These are phyloP conservation scores for Heterobasidion occidentale DNA, from an alignment of 1,284 basidiomycete species.

Conservation along the genomic window DNA sequence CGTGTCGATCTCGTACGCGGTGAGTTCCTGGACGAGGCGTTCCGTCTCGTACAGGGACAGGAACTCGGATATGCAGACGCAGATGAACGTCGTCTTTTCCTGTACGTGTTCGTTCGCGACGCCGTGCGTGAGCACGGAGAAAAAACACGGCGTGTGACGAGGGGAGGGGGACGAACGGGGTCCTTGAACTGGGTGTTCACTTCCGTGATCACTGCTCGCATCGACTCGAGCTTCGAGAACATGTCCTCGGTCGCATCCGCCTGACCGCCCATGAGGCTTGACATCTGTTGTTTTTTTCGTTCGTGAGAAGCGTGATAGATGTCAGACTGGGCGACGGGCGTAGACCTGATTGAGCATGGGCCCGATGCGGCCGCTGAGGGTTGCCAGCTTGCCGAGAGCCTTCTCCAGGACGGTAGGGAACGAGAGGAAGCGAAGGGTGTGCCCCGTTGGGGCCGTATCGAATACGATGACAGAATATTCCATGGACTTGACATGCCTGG, in stretches of 20 bases:
- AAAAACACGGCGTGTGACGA: background rate
- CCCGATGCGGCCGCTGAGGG: slow-evolving; percentile 88
- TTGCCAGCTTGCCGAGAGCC: slow-evolving; percentile 90
- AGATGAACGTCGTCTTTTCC: slow-evolving; percentile 98
- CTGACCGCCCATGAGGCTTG: slow-evolving; percentile 89
- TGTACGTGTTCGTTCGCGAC: slow-evolving; percentile 21
- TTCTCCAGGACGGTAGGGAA: slow-evolving; percentile 98
- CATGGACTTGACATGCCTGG: slow-evolving; percentile 99
- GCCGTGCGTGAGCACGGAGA: background rate
- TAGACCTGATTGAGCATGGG: slow-evolving; percentile 90
- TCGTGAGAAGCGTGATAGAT: background rate
- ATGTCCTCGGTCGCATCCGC: slow-evolving; percentile 89
- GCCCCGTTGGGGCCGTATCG: slow-evolving; percentile 97
- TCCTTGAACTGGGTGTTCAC: slow-evolving; percentile 99
- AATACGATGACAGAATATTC: slow-evolving; percentile 99
- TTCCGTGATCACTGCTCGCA: slow-evolving; percentile 96
- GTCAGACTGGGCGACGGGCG: background rate
- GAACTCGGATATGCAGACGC: slow-evolving; percentile 98
- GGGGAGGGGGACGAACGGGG: slow-evolving; percentile 54
- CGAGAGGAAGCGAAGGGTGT: slow-evolving; percentile 95
- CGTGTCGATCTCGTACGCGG: slow-evolving; percentile 95
- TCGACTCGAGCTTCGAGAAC: slow-evolving; percentile 96
- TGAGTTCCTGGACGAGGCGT: slow-evolving; percentile 93
- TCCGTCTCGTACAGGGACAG: slow-evolving; percentile 98
- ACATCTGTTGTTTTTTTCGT: slow-evolving; percentile 57